These are phyloP conservation scores for Niveomyces coronatus DNA, from an alignment of 2,329 filamentous ascomycete species.

Conservation along the genomic window DNA sequence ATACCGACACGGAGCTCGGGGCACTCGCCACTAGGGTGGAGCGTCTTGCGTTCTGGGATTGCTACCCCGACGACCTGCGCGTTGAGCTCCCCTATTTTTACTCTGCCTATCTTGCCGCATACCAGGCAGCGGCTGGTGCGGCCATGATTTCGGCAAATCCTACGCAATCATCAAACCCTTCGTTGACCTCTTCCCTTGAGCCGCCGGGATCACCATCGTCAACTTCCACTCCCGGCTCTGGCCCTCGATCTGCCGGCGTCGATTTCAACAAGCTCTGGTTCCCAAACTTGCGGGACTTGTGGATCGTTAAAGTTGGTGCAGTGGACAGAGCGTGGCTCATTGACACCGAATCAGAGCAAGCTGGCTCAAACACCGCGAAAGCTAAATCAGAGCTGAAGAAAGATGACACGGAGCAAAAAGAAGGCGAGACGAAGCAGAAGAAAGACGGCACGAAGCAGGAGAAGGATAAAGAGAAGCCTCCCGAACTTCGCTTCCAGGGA, in stretches of 20 bases:
- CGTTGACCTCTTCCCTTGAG: too few species aligned
- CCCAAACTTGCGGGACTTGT: slow-evolving; percentile 27
- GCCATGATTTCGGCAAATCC: slow-evolving; percentile 18
- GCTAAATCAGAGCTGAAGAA: too few species aligned
- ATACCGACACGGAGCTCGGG: slow-evolving; percentile 23
- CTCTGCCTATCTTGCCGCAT: slow-evolving; percentile 24
- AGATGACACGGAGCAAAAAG: too few species aligned
- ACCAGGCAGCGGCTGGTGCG: slow-evolving; percentile 16
- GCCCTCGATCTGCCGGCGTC: slow-evolving; percentile 12
- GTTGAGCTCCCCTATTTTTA: slow-evolving; percentile 24
- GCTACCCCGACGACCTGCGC: slow-evolving; percentile 27
- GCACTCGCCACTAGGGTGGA: slow-evolving; percentile 23
- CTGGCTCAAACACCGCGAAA: too few species aligned
- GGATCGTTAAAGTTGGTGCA: slow-evolving; percentile 30
- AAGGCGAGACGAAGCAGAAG: too few species aligned
- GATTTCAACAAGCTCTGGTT: slow-evolving; percentile 29
- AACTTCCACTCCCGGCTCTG: not conserved
- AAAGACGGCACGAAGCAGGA: too few species aligned
- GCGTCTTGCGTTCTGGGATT: slow-evolving; percentile 29
- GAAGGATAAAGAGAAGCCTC: not conserved
- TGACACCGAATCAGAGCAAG: slow-evolving; percentile 19
- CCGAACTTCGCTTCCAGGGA: slow-evolving; percentile 16
- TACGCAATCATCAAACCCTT: not conserved
- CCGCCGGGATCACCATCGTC: not conserved
- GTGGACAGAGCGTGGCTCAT: slow-evolving; percentile 27